phyloP scores from a whole-genome alignment of 1,139 yeast species.

The Arxiozyma telluris region DNA sequence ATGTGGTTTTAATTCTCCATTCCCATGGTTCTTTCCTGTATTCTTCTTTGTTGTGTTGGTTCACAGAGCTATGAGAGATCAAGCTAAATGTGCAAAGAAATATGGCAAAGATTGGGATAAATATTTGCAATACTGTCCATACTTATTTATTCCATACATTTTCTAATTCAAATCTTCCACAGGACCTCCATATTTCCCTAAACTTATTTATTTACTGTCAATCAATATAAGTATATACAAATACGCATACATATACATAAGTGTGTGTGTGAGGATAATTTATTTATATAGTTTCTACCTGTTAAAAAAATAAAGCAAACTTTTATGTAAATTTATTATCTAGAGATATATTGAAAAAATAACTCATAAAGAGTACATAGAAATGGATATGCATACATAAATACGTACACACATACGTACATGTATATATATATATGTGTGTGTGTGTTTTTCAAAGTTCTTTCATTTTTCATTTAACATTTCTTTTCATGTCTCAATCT shows the following conservation, averaged over 20 bases:
- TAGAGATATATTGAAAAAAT: too few species aligned
- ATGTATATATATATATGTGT: background rate
- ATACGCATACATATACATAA: background rate
- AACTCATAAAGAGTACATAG: background rate
- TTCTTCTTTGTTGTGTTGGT: constrained; percentile 80
- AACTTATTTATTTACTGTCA: background rate
- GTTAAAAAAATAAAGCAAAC: background rate
- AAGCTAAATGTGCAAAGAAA: constrained; percentile 70
- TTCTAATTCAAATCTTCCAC: constrained; percentile 35
- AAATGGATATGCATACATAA: too few species aligned
- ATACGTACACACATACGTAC: background rate
- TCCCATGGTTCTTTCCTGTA: constrained; percentile 93
- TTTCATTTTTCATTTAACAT: background rate
- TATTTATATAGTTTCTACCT: background rate
- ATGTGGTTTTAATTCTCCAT: constrained; percentile 78
- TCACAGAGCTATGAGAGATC: constrained; percentile 85
- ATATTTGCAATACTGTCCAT: constrained; percentile 83
- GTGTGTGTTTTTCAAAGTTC: background rate
- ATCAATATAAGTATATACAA: background rate
- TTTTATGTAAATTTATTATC: background rate
- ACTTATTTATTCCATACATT: constrained; percentile 80
- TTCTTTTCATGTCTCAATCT: constrained; percentile 41
- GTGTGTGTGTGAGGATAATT: background rate
- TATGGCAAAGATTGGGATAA: constrained; percentile 92
- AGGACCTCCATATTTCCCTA: background rate